Evolutionary conservation across 495 filamentous ascomycete species (phyloP).

Genomic region (Xylaria palmicola): DNA sequence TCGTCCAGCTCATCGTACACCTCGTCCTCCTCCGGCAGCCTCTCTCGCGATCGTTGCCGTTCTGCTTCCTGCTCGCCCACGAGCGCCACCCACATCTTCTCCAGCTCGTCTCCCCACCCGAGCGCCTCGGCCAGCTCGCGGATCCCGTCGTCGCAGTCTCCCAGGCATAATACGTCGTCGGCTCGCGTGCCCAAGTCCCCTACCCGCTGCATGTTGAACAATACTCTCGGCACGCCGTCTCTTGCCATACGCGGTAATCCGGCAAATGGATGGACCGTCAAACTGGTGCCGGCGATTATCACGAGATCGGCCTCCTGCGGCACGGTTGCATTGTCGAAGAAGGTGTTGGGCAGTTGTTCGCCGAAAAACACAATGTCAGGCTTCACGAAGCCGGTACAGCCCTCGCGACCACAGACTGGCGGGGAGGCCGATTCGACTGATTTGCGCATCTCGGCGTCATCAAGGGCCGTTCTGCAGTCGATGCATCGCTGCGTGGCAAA

Average conservation of each 20-base stretch:
- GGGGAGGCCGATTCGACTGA: slow-evolving; percentile 62
- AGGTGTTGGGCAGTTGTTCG: slow-evolving; percentile 66
- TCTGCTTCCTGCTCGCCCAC: slow-evolving; percentile 45
- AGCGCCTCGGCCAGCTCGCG: slow-evolving; percentile 75
- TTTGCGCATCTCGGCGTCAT: slow-evolving; percentile 68
- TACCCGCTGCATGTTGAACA: slow-evolving; percentile 87
- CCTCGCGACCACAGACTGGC: slow-evolving; percentile 57
- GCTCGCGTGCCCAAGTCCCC: slow-evolving; percentile 71
- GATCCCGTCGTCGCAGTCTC: slow-evolving; percentile 82
- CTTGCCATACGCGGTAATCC: slow-evolving; percentile 64
- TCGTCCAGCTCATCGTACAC: slow-evolving; percentile 38
- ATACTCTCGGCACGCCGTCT: slow-evolving; percentile 65
- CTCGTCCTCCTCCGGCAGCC: slow-evolving; percentile 22
- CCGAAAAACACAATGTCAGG: slow-evolving; percentile 97
- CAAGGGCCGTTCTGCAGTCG: slow-evolving; percentile 73
- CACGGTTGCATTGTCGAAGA: slow-evolving; percentile 59
- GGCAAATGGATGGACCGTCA: slow-evolving; percentile 88
- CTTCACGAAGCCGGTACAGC: slow-evolving; percentile 83
- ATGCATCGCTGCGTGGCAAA: slow-evolving; percentile 90
- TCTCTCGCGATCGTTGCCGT: slow-evolving; percentile 31
- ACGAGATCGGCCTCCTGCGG: slow-evolving; percentile 70
- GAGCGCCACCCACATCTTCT: slow-evolving; percentile 45
- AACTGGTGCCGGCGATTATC: slow-evolving; percentile 89
- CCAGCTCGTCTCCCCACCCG: slow-evolving; percentile 86
- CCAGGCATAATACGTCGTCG: slow-evolving; percentile 75